Evolutionary conservation across 1,139 yeast genomes (phyloP), one percentile per base, ranked within the genome.

Genomic region (Geotrichum klebahnii): DNA sequence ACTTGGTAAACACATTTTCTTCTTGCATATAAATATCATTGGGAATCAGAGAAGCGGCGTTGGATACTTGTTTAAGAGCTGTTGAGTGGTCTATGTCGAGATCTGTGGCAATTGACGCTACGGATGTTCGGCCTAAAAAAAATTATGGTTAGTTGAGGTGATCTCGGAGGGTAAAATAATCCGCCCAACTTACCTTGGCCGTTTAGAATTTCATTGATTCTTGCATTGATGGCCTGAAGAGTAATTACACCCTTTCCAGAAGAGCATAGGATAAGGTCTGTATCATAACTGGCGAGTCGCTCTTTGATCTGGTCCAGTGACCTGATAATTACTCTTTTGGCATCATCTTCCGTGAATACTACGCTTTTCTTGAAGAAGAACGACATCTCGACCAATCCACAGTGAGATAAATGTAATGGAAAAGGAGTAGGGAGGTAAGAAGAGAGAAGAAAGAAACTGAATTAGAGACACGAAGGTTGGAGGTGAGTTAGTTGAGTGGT

Each of bases 181-280:
- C 19, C 14, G 9, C 36, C 6, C 3, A 33, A 33, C 36, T 12
- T 6, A 33, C 36, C 36, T 6, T 39, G 4, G 22, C 31, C 34
- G 22, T 6, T 17, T 5, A 39, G 34, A 23, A 39, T 16, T 19
- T 26, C 20, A 24, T 14, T 26, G 20, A 39, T 17, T 10, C 23
- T 28, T 8, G 20, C 26, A 17, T 39, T 26, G 23, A 39, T 24
- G 20, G 29, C 17, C 16, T 28, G 34, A 8, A 39, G 32, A 4
- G 43, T 39, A 12, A 39, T 39, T 9, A 39, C 12, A 4, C 43
- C 43, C 23, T 39, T 39, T 14, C 43, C 43, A 3, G 43, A 39
- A 16, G 32, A 19, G 14, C 43, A 39, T 14, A 39, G 8, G 17
- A 39, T 34, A 39, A 29, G 16, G 23, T 39, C 43, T 5, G 24